phyloP scores from a whole-genome alignment of 176 grass and related monocot genomes.

The Triticum urartu region DNA sequence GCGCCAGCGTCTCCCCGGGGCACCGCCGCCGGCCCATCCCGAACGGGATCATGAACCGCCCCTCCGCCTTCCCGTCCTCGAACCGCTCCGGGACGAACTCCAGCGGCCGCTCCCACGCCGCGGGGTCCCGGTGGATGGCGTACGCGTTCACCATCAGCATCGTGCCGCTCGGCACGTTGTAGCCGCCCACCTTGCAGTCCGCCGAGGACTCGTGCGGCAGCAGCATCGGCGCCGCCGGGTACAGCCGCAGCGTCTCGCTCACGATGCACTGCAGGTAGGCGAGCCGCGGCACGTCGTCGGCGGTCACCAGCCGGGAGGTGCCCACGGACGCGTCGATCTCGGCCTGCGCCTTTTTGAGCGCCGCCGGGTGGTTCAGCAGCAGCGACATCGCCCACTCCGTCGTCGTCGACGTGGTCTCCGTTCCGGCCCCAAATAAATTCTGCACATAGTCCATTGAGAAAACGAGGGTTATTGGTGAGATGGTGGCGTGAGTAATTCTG shows the following conservation, averaged over 20 bases:
- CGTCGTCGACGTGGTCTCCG: constrained; percentile 56
- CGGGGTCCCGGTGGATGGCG: constrained; percentile 58
- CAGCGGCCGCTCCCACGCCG: constrained; percentile 29
- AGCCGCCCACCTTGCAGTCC: constrained; percentile 61
- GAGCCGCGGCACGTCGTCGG: constrained; percentile 47
- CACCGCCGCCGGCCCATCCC: constrained; percentile 67
- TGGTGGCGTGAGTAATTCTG: neutral
- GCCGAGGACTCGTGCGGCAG: constrained; percentile 48
- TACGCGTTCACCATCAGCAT: constrained; percentile 68
- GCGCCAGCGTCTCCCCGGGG: constrained; percentile 58
- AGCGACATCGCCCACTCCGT: constrained; percentile 72
- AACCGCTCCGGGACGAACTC: constrained; percentile 69
- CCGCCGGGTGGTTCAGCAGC: constrained; percentile 54
- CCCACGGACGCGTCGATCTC: constrained; percentile 52
- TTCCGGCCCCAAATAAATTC: constrained; percentile 59
- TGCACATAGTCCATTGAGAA: neutral
- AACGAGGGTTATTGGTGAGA: neutral
- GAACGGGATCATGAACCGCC: constrained; percentile 48
- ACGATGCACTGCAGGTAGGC: constrained; percentile 57
- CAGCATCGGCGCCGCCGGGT: constrained; percentile 53
- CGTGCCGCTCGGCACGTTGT: constrained; percentile 45
- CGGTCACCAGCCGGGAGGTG: constrained; percentile 27
- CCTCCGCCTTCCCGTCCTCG: constrained; percentile 20
- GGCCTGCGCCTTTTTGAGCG: constrained; percentile 38
- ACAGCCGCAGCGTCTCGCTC: constrained; percentile 60